Evolutionary conservation across 2,329 filamentous ascomycete species (phyloP), one percentile per base, ranked within the genome.

Genomic region (Aspergillus clavatus): DNA sequence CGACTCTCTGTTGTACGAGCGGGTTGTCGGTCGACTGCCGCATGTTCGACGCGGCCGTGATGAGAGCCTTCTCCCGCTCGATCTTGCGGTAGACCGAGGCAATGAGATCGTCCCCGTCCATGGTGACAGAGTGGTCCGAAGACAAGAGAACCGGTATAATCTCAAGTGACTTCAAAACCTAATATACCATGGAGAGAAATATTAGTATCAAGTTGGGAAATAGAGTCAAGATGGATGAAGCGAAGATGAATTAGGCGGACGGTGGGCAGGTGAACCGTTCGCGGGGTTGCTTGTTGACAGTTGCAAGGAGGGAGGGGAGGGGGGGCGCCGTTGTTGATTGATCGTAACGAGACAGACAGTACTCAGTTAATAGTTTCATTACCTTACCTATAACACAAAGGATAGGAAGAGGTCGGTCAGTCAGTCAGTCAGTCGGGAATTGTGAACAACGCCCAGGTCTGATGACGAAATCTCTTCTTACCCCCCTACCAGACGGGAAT

Each of bases 81-180:
- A 98, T 97, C 85, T 98, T 97, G 76, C 84, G 86, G 74, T 86
- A 83, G 73, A 98, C 89, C 70, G 89, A 86, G 72, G 82, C 82
- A 71, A 83, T 78, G 54, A 81, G 76, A 57, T 81, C 77, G 63
- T 83, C 79, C 66, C 74, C 75, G 51, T 73, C 75, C 74, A 82
- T 82, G 65, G 56, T 74, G 68, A 67, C 64, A 59, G 60, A 47
- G 42, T 53, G 33, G 40, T 41, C 27, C 24, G 45, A 45, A 40
- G 42, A 46, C 45, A 48, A 43, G 37, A 37, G 46, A 44, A 44
- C 31, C 37, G 40, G 48, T 35, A 43, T 35, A 18, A 11, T 21
- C 16, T 21, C 31, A 12, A 21, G 8, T 19, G 31, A 35, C 31
- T 35, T 35, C 31, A 18, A 35, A n/a, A 35, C 16, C 31, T 35